Evolutionary conservation across 129 eudicot genomes (phyloP).

Genomic region (Deinandra increscens): DNA sequence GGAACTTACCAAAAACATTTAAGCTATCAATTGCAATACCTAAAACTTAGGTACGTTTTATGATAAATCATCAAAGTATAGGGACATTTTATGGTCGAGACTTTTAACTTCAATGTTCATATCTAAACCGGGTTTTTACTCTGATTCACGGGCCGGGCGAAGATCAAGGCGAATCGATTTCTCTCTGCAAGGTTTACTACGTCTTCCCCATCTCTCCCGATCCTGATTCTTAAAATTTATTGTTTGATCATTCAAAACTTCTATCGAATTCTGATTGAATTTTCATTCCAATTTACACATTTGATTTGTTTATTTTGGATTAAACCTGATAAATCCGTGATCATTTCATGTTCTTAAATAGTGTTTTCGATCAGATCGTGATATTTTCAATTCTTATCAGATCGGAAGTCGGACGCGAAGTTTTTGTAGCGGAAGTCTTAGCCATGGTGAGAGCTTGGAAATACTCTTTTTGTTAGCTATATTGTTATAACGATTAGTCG

Average conservation of each 20-base stretch:
- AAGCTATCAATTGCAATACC: not conserved
- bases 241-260: not conserved
- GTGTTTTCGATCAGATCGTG: conserved; percentile 23
- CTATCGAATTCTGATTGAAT: not conserved
- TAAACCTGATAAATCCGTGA: not conserved
- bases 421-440: conserved; percentile 1
- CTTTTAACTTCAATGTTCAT: not conserved
- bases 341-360: conserved; percentile 16
- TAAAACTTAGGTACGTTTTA: not conserved
- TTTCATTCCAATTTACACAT: not conserved
- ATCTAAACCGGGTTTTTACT: not conserved
- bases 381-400: no score
- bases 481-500: not conserved
- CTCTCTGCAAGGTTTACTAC: conserved; percentile 21
- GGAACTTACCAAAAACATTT: no score
- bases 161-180: conserved; percentile 5
- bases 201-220: not conserved
- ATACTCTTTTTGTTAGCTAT: not conserved
- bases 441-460: conserved; percentile 26
- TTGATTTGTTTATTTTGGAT: conserved; percentile 5
- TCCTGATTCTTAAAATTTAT: not conserved
- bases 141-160: not conserved
- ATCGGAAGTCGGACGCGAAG: conserved; percentile 31
- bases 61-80: not conserved
- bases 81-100: not conserved